Evolutionary conservation across 2,329 filamentous ascomycete genomes (phyloP), one percentile per base, ranked within the genome.

Genomic region (Stagonosporopsis vannaccii): DNA sequence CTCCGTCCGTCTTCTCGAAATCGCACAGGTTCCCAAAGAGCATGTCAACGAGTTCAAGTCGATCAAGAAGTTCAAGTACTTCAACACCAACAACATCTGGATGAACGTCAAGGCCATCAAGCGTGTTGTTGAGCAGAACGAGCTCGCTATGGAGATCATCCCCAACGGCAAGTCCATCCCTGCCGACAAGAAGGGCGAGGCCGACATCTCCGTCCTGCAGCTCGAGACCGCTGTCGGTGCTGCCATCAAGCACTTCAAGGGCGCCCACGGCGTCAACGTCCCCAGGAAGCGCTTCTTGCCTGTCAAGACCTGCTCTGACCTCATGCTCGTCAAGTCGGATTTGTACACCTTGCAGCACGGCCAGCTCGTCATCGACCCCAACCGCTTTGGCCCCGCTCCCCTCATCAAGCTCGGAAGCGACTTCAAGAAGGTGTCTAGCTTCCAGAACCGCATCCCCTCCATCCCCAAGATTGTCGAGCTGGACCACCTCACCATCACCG

Each of bases 1-100:
- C 74, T 93, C 91, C 55, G 94, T 96, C 69, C 93, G 95, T 75
- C 90, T 99, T 67, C 90, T 99, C 49, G 95, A 99, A 84, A 97
- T 99, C 72, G 95, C 95, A 13, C 95, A 99, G 85, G 95, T 99
- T 32, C 95, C 95, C 81, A 99, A 98, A 88, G 92, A 99, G 85
- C 95, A 99, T 82, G 91, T 95, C 78, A 98, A 99, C 82, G 95
- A 99, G 84, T 99, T 99, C 91, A 99, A 99, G 89, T 97, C 93
- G 44, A 99, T 99, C 86, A 99, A 99, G 90, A 99, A 99, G 87
- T 99, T 99, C 90, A 97, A 96, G 87, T 99, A 99, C 88, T 99
- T 99, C 90, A 99, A 99, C 88, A 99, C 95, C 81, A 99, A 99
- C 90, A 99, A 99, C 87, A 97, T 99, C 82, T 99, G 95, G 95